Evolutionary conservation across 208 protist genomes (phyloP).

Genomic region (Blastocrithidia nonstop): DNA sequence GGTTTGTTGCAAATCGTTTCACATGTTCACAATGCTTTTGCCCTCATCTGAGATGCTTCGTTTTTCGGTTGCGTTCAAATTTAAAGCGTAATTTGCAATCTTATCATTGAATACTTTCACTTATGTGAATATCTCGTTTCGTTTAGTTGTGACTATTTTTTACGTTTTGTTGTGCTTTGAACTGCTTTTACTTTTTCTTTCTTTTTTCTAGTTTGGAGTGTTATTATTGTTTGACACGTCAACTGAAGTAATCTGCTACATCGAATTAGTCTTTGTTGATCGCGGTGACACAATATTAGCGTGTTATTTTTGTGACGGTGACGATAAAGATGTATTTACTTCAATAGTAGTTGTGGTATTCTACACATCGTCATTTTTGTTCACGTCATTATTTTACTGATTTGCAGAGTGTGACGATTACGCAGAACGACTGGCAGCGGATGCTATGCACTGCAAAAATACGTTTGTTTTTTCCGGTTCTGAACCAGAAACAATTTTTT

Average conservation of each 20-base stretch:
- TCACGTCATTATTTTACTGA: slow-evolving; percentile 59
- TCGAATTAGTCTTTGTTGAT: no score
- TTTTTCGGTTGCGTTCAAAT: slow-evolving; percentile 15
- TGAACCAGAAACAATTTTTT: slow-evolving; percentile 77
- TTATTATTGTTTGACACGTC: slow-evolving; percentile 1
- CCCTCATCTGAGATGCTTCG: slow-evolving; percentile 21
- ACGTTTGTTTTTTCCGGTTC: slow-evolving; percentile 83
- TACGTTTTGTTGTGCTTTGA: background rate
- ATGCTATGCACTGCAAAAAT: slow-evolving; percentile 71
- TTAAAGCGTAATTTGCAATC: slow-evolving; percentile 39
- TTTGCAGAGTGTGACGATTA: no score
- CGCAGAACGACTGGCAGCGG: slow-evolving; percentile 50
- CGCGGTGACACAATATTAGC: no score
- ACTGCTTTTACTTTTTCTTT: background rate
- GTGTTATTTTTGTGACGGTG: no score
- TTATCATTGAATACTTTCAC: slow-evolving; percentile 30
- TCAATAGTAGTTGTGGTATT: no score
- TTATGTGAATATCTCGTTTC: background rate
- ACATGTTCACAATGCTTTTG: slow-evolving; percentile 64
- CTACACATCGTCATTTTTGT: no score
- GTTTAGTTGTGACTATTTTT: slow-evolving; percentile 1
- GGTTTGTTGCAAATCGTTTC: slow-evolving; percentile 35
- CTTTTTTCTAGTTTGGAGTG: slow-evolving; percentile 1
- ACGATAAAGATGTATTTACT: no score
- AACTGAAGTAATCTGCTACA: no score